Conservation (phyloP, 2,329 filamentous ascomycete species). For the Cadophora luteo-olivacea region DNA sequence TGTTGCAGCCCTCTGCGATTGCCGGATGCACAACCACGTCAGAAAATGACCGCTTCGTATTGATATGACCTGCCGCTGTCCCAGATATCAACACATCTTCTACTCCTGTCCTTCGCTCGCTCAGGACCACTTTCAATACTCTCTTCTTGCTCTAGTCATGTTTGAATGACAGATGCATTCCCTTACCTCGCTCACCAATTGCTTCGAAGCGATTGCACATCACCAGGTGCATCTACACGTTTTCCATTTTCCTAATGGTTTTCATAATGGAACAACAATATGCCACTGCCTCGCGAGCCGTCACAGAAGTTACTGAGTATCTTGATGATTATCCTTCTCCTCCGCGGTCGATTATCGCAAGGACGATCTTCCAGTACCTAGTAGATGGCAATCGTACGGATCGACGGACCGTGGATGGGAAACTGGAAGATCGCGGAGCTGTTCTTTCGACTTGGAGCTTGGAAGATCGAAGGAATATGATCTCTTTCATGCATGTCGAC, state of each 20-base stretch:
- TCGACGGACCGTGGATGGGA: neutral
- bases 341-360: conserved; percentile 3
- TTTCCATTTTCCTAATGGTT: neutral
- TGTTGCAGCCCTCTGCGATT: conserved; percentile 16
- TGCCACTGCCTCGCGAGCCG: neutral
- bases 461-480: neutral
- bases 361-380: conserved; percentile 6
- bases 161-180: neutral
- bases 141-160: neutral
- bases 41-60: conserved; percentile 28
- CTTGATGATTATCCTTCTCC: neutral
- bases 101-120: neutral
- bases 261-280: neutral
- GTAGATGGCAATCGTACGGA: neutral
- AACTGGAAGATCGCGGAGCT: too few relatives aligned
- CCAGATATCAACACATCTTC: neutral
- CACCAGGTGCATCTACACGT: neutral
- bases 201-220: neutral
- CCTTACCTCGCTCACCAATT: neutral
- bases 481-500: conserved; percentile 6
- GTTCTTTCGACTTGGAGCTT: neutral
- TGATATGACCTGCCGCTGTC: conserved; percentile 23
- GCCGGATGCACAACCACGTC: conserved; percentile 53
- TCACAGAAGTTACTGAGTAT: neutral
- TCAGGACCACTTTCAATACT: neutral